Base-by-base conservation (phyloP, 495 filamentous ascomycete genomes). In the Talaromyces proteolyticus region DNA sequence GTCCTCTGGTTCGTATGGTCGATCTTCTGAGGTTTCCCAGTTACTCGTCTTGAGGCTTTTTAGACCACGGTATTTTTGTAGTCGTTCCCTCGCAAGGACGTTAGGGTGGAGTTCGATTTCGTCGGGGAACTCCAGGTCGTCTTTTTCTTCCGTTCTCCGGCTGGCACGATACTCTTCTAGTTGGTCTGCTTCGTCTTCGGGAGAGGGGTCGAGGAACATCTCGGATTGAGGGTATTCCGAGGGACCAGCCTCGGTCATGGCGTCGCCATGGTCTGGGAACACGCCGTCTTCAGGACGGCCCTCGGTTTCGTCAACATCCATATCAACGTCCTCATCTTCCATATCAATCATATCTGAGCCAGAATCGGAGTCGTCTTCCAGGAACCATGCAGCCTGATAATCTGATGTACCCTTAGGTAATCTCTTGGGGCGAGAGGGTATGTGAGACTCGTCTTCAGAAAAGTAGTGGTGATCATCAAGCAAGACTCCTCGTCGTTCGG, bases 391-490 rank as follows among this genome's bases (percentile, higher is more conserved):
- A 7, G 90, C 76, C 66, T 98, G 93, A 60, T 97, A 97, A 22
- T 82, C 77, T 5, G 93, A 97, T 19, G 93, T 98, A 45, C 93
- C 93, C 63, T 84, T 87, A 0, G 93, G 93, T 18, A 98, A 64
- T 55, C 79, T 80, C 69, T 86, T 94, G 3, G 89, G 88, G 39
- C 65, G 61, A 11, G 71, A 53, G 3, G 81, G 78, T 24, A 78
- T 70, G 51, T 78, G 71, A n/a, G 78, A 71, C 19, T 94, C 87
- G 16, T 95, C 89, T 44, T 97, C 93, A 3, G 90, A 92, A 61
- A 96, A 98, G 68, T 98, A 98, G 61, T 96, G 93, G 66, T 98
- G 92, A 53, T 95, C 91, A 55, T 98, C 93, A 23, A 98, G 75
- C 38, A 98, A 73, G 3, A 98, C 93, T 42, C 92, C 92, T 66